Base-by-base conservation (phyloP, 805 yeast genomes). In the Candida ficus region DNA sequence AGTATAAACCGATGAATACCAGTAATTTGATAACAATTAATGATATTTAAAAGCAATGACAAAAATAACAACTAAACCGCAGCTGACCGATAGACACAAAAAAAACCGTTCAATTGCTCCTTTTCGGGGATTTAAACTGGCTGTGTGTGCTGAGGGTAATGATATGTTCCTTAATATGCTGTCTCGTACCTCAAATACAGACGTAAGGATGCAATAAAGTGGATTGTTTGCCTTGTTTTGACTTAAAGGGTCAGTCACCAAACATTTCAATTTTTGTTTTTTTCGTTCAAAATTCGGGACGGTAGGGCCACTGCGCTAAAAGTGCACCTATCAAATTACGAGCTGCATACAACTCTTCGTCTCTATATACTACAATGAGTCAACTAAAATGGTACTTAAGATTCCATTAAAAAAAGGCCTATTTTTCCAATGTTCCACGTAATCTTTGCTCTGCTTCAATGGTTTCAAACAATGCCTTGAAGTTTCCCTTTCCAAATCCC, bases 401-500 rank as follows among this genome's bases (percentile, higher is more conserved):
- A 7, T 12, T 25, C 11, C 14, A 4, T 25, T 25, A 17, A 31
- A 26, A 8, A 18, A 2, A 14, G n/a, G 36, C 9, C 16, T 39
- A 40, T 16, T 33, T 47, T 23, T 43, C 42, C 38, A 78, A 60
- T 13, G 86, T 86, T 1, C 95, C 95, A 38, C 95, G 73, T 37
- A 61, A 54, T 42, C 58, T 68, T 57, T 87, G 95, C 49, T 85
- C 90, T n/a, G 70, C 70, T 58, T 87, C 96, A 42, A 87, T 78
- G 7, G 83, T 76, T 55, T 86, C 90, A 55, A 84, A 87, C 29
- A 88, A 64, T 0, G 93, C 84, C 57, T 78, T 83, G 65, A 87
- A 87, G 45, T 89, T 87, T 2, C 95, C 95, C 37, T 88, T 88
- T 1, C 95, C 96, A 61, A 87, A 87, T 0, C 96, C 96, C 45